phyloP scores from a whole-genome alignment of 75 land plant genomes.

The Cryptomeria japonica region DNA sequence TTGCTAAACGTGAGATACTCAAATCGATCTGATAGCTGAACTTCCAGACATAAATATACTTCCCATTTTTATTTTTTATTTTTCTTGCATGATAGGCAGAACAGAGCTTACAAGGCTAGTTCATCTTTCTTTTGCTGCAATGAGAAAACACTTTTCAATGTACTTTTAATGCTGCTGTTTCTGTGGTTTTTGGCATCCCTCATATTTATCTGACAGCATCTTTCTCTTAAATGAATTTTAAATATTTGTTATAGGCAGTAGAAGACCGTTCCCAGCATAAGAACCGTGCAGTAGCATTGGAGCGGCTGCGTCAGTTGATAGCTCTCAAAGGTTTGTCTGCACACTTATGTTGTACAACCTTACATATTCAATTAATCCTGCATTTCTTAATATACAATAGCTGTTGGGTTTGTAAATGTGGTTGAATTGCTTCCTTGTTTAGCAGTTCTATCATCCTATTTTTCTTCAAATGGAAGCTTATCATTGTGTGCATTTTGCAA shows the following conservation, averaged over 20 bases:
- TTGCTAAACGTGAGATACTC: background rate
- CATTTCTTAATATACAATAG: background rate
- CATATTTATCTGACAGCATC: background rate
- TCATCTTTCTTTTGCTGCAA: background rate
- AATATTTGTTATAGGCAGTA: slow-evolving; percentile 51
- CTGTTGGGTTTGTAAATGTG: background rate
- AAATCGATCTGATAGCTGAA: background rate
- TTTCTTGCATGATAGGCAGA: background rate
- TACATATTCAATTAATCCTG: background rate
- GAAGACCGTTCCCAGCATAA: slow-evolving; percentile 97
- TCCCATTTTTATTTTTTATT: background rate
- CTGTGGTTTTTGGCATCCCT: background rate
- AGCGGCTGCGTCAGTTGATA: slow-evolving; percentile 67
- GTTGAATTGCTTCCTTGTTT: background rate
- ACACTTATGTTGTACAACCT: background rate
- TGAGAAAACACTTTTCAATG: background rate
- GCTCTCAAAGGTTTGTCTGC: slow-evolving; percentile 77
- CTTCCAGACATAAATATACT: background rate
- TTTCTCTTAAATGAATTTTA: slow-evolving; percentile 5
- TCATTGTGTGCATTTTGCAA: background rate
- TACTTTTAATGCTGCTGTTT: background rate
- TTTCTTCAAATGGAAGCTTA: background rate
- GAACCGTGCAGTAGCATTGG: slow-evolving; percentile 81
- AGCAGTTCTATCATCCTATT: background rate
- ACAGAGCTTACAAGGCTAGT: background rate